Base-by-base conservation (phyloP, 768 basidiomycete species). In the Boletus sp. region DNA sequence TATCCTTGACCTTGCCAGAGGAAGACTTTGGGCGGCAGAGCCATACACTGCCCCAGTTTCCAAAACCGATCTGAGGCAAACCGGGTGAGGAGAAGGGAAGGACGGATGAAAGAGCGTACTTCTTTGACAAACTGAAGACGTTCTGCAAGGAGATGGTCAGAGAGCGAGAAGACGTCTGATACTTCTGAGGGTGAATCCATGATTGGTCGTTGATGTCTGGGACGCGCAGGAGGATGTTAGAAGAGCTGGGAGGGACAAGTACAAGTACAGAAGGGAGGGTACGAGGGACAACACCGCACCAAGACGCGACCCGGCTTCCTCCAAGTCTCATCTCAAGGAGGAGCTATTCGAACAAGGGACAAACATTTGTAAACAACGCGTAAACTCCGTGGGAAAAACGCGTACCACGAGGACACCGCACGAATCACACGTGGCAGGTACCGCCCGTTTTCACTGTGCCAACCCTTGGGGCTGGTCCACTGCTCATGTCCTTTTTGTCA, bases 11-110 rank as follows among this genome's bases (percentile, higher is more conserved):
- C 39, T 72, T 72, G 32, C 72, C 71, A 23, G 62, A 72, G 61
- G 50, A 75, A 23, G 75, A 75, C 70, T 83, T 89, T 55, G 85
- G 83, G 34, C 74, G 75, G 65, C 86, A 89, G 60, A 88, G 72
- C 90, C 89, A 93, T 58, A 93, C 91, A 67, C 86, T 88, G 35
- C 93, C 93, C 93, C 93, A 96, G 74, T 93, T 94, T 40, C 93
- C 92, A 66, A 82, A 91, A 32, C 92, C 92, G 74, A 93, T 88
- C 88, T 93, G n/a, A 51, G 2, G 41, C 32, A 41, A 34, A 38
- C 0, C 53, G 19, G 33, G 37, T 56, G 57, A 67, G 49, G 13
- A 33, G 50, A 29, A 11, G 13, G 29, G 0, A 7, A 9, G 27
- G 7, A 7, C n/a, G 17, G 30, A 44, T 23, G 23, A 23, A 17